A percentile compares a stretch with the other conserved stretches of the same genome.
phyloP scores from a whole-genome alignment of 768 basidiomycete genomes.

The Pleurotus platypus region DNA sequence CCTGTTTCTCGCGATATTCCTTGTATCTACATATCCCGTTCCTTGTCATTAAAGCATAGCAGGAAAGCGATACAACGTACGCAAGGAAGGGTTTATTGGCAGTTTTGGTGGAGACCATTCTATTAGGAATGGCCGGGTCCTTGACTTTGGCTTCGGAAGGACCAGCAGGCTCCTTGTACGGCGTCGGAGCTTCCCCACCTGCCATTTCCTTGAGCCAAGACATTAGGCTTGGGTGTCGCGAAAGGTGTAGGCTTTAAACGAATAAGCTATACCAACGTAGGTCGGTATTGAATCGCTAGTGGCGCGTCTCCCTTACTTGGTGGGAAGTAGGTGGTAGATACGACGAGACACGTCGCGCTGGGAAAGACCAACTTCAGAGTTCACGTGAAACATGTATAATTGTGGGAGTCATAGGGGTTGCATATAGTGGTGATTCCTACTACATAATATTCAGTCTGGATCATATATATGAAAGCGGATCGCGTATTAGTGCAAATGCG shows the following conservation, averaged over 20 bases:
- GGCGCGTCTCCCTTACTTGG: neutral
- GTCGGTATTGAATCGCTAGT: neutral
- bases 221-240: slow-evolving; percentile 34
- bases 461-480: slow-evolving; percentile 1
- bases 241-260: too few relatives aligned
- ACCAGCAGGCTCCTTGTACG: slow-evolving; percentile 34
- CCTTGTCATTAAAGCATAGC: slow-evolving; percentile 10
- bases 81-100: slow-evolving; percentile 85
- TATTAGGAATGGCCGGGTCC: slow-evolving; percentile 61
- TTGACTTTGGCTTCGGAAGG: slow-evolving; percentile 37
- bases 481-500: neutral
- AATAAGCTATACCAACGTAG: too few relatives aligned
- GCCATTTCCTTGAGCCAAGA: slow-evolving; percentile 59
- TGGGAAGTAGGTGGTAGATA: neutral
- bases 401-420: neutral
- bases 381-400: slow-evolving; percentile 5
- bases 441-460: slow-evolving; percentile 5
- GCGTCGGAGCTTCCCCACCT: slow-evolving; percentile 33
- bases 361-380: neutral
- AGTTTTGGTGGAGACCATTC: slow-evolving; percentile 75
- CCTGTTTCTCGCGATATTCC: slow-evolving; percentile 61
- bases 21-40: slow-evolving; percentile 45
- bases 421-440: slow-evolving; percentile 5
- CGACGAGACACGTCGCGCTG: slow-evolving; percentile 1
- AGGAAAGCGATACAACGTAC: slow-evolving; percentile 41